Percentiles rank a stretch among this genome's conserved stretches.
These are phyloP conservation scores for Ustilago vetiveriae DNA, from an alignment of 1,284 basidiomycete species.

Conservation along the genomic window DNA sequence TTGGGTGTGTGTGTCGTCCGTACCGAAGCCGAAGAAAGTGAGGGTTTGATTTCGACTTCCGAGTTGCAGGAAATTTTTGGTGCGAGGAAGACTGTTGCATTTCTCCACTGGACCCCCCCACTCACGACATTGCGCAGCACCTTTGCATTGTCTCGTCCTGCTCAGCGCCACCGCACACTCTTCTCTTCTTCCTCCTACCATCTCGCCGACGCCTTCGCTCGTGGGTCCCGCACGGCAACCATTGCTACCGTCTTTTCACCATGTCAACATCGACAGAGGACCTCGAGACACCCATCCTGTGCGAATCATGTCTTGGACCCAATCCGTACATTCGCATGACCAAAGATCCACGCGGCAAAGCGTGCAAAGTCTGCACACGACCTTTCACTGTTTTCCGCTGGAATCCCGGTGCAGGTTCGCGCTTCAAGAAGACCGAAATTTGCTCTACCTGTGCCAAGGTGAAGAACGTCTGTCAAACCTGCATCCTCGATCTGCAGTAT, in stretches of 20 bases:
- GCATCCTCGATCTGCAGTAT: constrained; percentile 91
- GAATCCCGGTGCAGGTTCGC: constrained; percentile 90
- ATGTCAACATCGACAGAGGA: constrained; percentile 71
- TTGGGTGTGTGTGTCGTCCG: not conserved
- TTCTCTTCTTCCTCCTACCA: not conserved
- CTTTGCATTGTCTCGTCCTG: not conserved
- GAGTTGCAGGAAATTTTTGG: constrained; percentile 21
- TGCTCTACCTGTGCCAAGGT: constrained; percentile 99
- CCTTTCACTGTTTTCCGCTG: constrained; percentile 97
- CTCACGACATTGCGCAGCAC: constrained; percentile 18
- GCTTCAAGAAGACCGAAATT: constrained; percentile 97
- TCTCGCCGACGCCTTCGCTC: no score
- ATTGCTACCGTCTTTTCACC: not conserved
- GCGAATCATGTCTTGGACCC: constrained; percentile 70
- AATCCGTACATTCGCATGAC: constrained; percentile 72
- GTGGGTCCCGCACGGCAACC: no score
- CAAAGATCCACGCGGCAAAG: constrained; percentile 93
- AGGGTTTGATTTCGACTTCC: constrained; percentile 4
- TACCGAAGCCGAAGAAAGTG: not conserved
- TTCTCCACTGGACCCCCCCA: constrained; percentile 23
- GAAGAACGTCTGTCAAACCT: constrained; percentile 99
- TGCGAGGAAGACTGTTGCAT: constrained; percentile 3
- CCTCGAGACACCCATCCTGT: constrained; percentile 85
- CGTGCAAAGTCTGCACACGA: constrained; percentile 85
- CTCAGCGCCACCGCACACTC: not conserved